These are phyloP conservation scores for Begonia loranthoides DNA, from an alignment of 306 rosid species.

Conservation along the genomic window DNA sequence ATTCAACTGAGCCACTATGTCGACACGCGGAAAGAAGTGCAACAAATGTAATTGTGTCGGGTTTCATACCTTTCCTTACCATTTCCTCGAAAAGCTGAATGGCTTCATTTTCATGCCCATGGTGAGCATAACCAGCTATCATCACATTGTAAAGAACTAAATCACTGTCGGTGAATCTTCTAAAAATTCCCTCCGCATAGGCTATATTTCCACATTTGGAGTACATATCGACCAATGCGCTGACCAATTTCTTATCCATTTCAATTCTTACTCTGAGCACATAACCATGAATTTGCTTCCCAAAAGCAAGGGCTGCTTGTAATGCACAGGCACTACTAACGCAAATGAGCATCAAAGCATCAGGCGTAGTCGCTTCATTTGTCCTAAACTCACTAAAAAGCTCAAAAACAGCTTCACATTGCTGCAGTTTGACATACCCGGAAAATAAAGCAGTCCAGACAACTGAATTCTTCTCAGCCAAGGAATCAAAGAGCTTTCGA, in stretches of 20 bases:
- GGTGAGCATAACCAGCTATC: constrained; percentile 72
- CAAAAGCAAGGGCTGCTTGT: constrained; percentile 50
- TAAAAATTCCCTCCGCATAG: constrained; percentile 40
- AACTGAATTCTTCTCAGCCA: constrained; percentile 32
- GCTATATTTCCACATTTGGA: constrained; percentile 59
- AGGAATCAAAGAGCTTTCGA: constrained; percentile 44
- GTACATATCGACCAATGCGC: constrained; percentile 72
- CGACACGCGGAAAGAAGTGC: constrained; percentile 73
- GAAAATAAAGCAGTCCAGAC: constrained; percentile 65
- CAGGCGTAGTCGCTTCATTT: constrained; percentile 26
- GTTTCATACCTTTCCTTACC: constrained; percentile 31
- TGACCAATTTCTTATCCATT: constrained; percentile 36
- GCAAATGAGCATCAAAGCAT: constrained; percentile 32
- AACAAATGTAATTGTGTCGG: constrained; percentile 55
- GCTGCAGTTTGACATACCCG: constrained; percentile 52
- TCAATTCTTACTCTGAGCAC: constrained; percentile 30
- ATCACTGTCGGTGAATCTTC: constrained; percentile 29
- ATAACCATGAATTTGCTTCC: constrained; percentile 63
- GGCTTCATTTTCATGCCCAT: constrained; percentile 47
- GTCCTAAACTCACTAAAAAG: constrained; percentile 34
- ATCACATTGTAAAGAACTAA: constrained; percentile 47
- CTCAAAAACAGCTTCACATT: constrained; percentile 42
- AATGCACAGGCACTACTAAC: constrained; percentile 58
- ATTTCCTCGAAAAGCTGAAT: constrained; percentile 45
- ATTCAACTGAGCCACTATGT: constrained; percentile 42